Evolutionary conservation across 148 eudicot species (phyloP), one percentile per base, ranked within the genome.

Genomic region (Rhododendron griersonianum): DNA sequence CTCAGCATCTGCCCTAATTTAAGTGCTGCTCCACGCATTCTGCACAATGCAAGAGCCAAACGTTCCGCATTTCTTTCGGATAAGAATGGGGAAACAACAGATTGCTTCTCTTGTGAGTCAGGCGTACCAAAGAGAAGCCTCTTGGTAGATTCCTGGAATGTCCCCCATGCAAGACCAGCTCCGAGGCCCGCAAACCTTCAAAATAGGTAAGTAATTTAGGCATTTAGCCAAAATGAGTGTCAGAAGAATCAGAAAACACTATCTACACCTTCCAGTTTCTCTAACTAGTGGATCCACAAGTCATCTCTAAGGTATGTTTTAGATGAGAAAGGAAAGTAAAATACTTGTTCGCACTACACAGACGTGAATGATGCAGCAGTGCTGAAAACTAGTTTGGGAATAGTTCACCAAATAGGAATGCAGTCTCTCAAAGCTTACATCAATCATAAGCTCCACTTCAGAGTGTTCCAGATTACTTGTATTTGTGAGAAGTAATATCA

Each of bases 11-110:
- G 99, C 50, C 99, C 99, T 76, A 97, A 82, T 89, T 97, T 97
- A 85, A 97, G 91, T 51, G 99, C 99, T 9, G 99, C 99, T 57
- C 99, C 99, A 80, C 99, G 99, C 99, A 97, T 97, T 90, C 99
- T 93, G 89, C 99, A 97, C 77, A 97, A 90, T 85, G 94, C 99
- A 91, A 95, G 95, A 85, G 99, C 99, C 90, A 97, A 86, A 48
- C 98, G 95, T 87, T 95, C 95, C 47, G 99, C 99, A 89, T 96
- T 97, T 84, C 88, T 91, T 78, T 94, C 98, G 6, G 99, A 97
- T 81, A 97, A 87, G 80, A 89, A 94, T 41, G 99, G 94, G 61
- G 99, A 95, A 84, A 89, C 33, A 25, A 89, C 91, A 84, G 93
- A 89, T 84, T 93, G 91, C 55, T 91, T 89, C 53, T 88, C 95